Evolutionary conservation across 1,284 basidiomycete species (phyloP), one percentile per base, ranked within the genome.

Genomic region (Flammula alnicola): DNA sequence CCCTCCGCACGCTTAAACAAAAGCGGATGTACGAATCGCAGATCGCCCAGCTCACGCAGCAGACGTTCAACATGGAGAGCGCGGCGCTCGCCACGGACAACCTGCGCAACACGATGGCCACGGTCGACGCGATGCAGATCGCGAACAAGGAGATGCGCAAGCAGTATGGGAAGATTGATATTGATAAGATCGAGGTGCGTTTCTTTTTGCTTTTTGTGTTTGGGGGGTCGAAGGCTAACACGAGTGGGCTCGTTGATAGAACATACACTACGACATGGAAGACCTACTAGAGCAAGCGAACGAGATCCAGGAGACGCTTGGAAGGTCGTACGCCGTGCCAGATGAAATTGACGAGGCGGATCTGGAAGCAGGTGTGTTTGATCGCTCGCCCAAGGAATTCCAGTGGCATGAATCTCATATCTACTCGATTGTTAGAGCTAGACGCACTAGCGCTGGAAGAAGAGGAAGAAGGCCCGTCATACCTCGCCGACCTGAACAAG

Each of bases 41-140:
- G 69, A 80, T 98, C 29, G 80, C 84, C 7, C 94, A 98, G 69
- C 79, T 99, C 10, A 80, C 91, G 40, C 97, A 99, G 68, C 97
- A 99, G 71, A 88, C 92, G 17, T 99, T 94, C 78, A 99, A 99
- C 72, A 99, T 99, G 93, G 96, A 99, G 74, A 95, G 93, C 55
- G 91, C 96, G 19, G 85, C 91, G 8, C 86, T 99, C 70, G 90
- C 94, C 12, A 98, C 96, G 3, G 97, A 99, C 72, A 99, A 99
- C 70, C 73, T 99, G 60, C 85, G 94, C 55, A 99, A 98, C 67
- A 99, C 97, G 61, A 99, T 99, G 97, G 96, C 95, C n/a, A 99
- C 97, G 0, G 88, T 99, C 17, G 94, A 98, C 63, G 97, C 95
- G 4, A 98, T 99, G 95, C 86, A 94, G 66, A 70, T 82, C n/a